Base-by-base conservation (phyloP, 2,329 filamentous ascomycete species). In the Hyphodiscus sp. region DNA sequence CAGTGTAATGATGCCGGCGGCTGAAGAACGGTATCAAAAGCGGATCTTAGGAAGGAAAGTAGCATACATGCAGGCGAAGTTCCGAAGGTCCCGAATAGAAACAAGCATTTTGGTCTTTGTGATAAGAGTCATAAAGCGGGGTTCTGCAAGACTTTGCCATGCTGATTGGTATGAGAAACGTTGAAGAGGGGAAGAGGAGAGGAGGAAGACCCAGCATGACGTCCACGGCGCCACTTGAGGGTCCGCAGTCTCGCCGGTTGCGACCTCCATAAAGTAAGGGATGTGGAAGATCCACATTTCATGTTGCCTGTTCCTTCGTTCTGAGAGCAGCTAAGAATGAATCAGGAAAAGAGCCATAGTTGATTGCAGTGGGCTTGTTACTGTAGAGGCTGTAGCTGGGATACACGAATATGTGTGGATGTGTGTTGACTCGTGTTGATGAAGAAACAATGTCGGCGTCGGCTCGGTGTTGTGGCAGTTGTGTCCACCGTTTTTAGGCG, bases 51-150 rank as follows among this genome's bases (percentile, higher is more conserved):
- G 16, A 44, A 16, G 19, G 13, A 11, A 18, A 44, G 23, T 44
- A 19, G 42, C 42, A 44, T 44, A 16, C 20, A 44, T 4, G 42
- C 7, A 19, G 16, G 11, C 18, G 41, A 42, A 3, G 16, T 3
- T 42, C 23, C 3, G 23, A 4, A 8, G 3, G 23, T 3, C n/a
- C n/a, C n/a, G n/a, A n/a, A n/a, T n/a, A n/a, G n/a, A n/a, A n/a
- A n/a, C n/a, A n/a, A n/a, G n/a, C n/a, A n/a, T n/a, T n/a, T n/a
- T n/a, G n/a, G n/a, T n/a, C n/a, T n/a, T n/a, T n/a, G n/a, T n/a
- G 56, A 61, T 63, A 59, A 61, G 51, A n/a, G 55, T 56, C 55
- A 60, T 56, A 20, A 19, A 58, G 60, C 50, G 60, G 59, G n/a
- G 23, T 49, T 47, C 11, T 45, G 47, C 49, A 38, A 45, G 38